Evolutionary conservation across 2,329 filamentous ascomycete genomes (phyloP), one percentile per base, ranked within the genome.

Genomic region (Amauroascus verrucosus): DNA sequence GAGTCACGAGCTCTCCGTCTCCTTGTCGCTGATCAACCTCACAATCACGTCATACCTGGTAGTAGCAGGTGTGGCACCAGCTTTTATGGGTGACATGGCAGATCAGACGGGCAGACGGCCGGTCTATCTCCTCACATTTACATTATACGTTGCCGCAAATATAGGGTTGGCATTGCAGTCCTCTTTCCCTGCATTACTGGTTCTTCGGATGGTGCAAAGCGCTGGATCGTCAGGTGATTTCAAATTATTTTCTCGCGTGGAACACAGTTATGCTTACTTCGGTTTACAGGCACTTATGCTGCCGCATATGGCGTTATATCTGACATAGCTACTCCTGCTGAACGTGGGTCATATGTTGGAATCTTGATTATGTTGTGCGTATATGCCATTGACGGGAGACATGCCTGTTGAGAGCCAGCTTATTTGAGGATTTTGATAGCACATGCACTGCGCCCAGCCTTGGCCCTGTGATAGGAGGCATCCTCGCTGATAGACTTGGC

Each of bases 381-480:
- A 38, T 38, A 7, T 20, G n/a, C 18, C 11, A 18, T 41, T 41
- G 37, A 6, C 22, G 5, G 37, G 11, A 4, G n/a, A 6, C 6
- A 37, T n/a, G 7, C 7, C 4, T 14, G 16, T 20, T 18, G 16
- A 2, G 37, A 18, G n/a, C n/a, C n/a, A 20, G 33, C 18, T 41
- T 6, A 9, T 40, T 22, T 6, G 14, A 24, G 20, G n/a, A 20
- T 28, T 28, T 49, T 14, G 14, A 20, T 9, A 49, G 47, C 18
- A 49, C 47, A 18, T 37, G 30, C 33, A 49, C 35, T 18, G 35
- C 47, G 14, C 47, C 47, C 33, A 49, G 47, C 3, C 52, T 67
- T 2, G 69, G 67, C 1, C 67, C 67, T 1, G 62, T 67, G 8
- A 56, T 57, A 6, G 69, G 73, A 14, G 73, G 65, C 0, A 75